Percentiles rank a stretch among this genome's conserved stretches.
phyloP scores from a whole-genome alignment of 2,329 filamentous ascomycete species.

The Akanthomyces lecanii region DNA sequence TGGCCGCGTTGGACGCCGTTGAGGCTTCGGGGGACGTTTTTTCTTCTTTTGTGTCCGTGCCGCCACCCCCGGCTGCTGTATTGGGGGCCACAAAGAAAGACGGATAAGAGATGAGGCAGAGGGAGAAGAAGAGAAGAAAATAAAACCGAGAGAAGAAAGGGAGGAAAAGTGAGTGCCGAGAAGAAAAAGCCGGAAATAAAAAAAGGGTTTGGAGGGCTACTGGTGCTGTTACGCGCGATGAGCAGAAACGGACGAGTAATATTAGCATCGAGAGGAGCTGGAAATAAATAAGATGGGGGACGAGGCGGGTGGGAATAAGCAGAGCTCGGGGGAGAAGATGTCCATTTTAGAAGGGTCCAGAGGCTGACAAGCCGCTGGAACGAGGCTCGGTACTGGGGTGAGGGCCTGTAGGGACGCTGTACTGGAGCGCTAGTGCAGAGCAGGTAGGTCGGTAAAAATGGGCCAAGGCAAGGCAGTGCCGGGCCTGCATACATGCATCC shows the following conservation, averaged over 20 bases:
- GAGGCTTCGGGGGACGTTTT: constrained; percentile 7
- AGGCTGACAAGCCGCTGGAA: background rate
- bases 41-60: background rate
- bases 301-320: constrained; percentile 17
- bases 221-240: constrained; percentile 5
- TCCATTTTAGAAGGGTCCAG: background rate
- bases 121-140: background rate
- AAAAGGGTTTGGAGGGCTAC: background rate
- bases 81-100: constrained; percentile 4
- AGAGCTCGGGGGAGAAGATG: background rate
- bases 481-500: background rate
- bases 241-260: constrained; percentile 11
- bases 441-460: no score
- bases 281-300: constrained; percentile 17
- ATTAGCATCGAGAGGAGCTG: constrained; percentile 16
- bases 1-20: constrained; percentile 7
- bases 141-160: background rate
- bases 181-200: constrained; percentile 12
- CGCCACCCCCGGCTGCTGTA: constrained; percentile 1
- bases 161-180: constrained; percentile 1
- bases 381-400: background rate
- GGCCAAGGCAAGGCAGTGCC: no score
- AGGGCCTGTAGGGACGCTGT: no score
- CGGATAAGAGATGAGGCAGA: background rate
- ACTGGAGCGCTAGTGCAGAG: no score